Evolutionary conservation across 176 grass and related monocot species (phyloP).

Genomic region (Rhynchospora breviuscula): DNA sequence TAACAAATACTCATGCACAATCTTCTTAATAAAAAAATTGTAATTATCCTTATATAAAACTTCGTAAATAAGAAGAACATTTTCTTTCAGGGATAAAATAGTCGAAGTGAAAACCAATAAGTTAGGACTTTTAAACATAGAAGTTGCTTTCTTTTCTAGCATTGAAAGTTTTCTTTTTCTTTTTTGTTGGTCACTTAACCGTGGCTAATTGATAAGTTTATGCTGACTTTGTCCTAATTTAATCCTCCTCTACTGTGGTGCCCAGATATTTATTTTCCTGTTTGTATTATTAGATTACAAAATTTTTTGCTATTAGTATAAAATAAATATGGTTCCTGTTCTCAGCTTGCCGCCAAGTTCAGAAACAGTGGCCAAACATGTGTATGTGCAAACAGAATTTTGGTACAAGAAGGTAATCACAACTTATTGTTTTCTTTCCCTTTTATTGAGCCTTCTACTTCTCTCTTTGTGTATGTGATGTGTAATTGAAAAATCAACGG

Average conservation of each 20-base stretch:
- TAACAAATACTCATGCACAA: background rate
- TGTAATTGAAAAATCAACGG: background rate
- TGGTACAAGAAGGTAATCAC: constrained; percentile 89
- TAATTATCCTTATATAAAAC: background rate
- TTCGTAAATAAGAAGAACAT: background rate
- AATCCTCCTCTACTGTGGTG: background rate
- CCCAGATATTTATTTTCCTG: background rate
- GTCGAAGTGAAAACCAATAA: background rate
- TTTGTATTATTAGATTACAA: background rate
- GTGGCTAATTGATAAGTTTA: background rate
- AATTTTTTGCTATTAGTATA: background rate
- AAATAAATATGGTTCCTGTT: constrained; percentile 9
- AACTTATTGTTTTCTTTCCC: constrained; percentile 1
- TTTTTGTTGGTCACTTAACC: background rate
- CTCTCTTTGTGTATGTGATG: constrained; percentile 22
- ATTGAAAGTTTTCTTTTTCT: background rate
- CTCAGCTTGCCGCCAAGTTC: constrained; percentile 94
- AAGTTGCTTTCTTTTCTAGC: background rate
- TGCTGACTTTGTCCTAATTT: background rate
- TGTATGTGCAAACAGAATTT: constrained; percentile 95
- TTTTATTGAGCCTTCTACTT: constrained; percentile 1
- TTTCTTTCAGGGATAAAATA: background rate
- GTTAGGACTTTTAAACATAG: background rate
- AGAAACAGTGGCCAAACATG: constrained; percentile 95
- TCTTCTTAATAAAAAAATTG: background rate